Evolutionary conservation across 108 stramenopile genomes (phyloP), one percentile per base, ranked within the genome.

Genomic region (Poteriospumella lacustris): DNA sequence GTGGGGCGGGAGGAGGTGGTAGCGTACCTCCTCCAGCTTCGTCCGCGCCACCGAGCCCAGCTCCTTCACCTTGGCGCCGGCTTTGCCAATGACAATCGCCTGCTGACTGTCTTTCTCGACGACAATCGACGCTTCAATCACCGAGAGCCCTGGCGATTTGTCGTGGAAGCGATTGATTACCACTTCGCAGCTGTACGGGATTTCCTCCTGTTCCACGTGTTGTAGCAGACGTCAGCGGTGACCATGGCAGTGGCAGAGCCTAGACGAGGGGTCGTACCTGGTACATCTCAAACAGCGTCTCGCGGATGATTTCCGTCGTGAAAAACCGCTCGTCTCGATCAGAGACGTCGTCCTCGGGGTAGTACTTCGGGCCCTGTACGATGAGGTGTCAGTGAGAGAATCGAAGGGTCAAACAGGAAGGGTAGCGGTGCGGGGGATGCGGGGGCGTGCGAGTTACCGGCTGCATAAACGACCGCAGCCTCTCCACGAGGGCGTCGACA

Each of bases 101-200:
- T 95, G 94, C 85, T 97, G 95, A 36, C 90, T 90, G 42, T 92
- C 90, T 58, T 93, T 83, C 78, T 93, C 92, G 1, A 94, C 94
- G 40, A 90, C 77, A 47, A 96, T 89, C 0, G 73, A 77, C 0
- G 94, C 94, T 9, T 90, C 87, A 44, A 95, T 92, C 1, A 58
- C 87, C 90, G 83, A 86, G 47, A 5, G 64, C 87, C 75, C 68
- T 76, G 28, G 34, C 83, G 72, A 34, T 83, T 62, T 24, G 77
- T 97, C 95, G 79, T 94, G 90, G 87, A 92, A 97, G 26, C 79
- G 79, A 2, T 87, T 85, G 28, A 97, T 80, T 41, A 83, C 77
- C 26, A 97, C 96, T 83, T 97, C 96, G 78, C 92, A 92, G 58
- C 92, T 93, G 83, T 95, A 97, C 1, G 96, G 96, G 26, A 97